These are phyloP conservation scores for Drechmeria coniospora DNA, from an alignment of 2,329 filamentous ascomycete genomes.

Conservation along the genomic window DNA sequence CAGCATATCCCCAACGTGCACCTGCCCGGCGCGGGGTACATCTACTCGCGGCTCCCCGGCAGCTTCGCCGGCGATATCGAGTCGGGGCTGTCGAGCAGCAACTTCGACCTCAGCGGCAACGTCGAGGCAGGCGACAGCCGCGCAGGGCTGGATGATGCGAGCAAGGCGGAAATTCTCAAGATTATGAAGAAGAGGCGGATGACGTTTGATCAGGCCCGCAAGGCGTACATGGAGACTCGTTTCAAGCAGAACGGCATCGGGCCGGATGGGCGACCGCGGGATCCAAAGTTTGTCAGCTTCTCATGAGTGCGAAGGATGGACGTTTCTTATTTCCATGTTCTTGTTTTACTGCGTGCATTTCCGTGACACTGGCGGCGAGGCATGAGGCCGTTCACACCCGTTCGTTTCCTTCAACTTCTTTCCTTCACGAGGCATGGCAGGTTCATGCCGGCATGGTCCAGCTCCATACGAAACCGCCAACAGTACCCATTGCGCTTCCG, in stretches of 20 bases:
- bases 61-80: conserved; percentile 77
- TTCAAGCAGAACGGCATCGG: conserved; percentile 84
- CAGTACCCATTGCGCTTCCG: too few relatives aligned
- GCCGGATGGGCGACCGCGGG: conserved; percentile 70
- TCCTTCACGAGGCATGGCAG: too few relatives aligned
- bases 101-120: conserved; percentile 73
- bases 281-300: conserved; percentile 95
- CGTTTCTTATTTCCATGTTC: too few relatives aligned
- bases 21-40: conserved; percentile 38
- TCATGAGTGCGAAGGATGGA: conserved; percentile 18
- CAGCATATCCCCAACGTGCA: conserved; percentile 47
- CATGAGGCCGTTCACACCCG: too few relatives aligned
- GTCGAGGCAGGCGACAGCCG: conserved; percentile 64
- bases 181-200: conserved; percentile 83
- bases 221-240: conserved; percentile 69
- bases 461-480: too few relatives aligned
- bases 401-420: too few relatives aligned
- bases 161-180: conserved; percentile 66
- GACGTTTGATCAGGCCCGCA: conserved; percentile 79
- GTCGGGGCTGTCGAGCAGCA: conserved; percentile 65
- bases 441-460: too few relatives aligned
- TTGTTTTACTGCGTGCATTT: too few relatives aligned
- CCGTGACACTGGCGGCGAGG: too few relatives aligned
- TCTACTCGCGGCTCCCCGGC: conserved; percentile 64
- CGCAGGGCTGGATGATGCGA: conserved; percentile 63